These are phyloP conservation scores for Apophysomyces variabilis DNA, from an alignment of 371 early-diverging fungal genomes.

Conservation along the genomic window DNA sequence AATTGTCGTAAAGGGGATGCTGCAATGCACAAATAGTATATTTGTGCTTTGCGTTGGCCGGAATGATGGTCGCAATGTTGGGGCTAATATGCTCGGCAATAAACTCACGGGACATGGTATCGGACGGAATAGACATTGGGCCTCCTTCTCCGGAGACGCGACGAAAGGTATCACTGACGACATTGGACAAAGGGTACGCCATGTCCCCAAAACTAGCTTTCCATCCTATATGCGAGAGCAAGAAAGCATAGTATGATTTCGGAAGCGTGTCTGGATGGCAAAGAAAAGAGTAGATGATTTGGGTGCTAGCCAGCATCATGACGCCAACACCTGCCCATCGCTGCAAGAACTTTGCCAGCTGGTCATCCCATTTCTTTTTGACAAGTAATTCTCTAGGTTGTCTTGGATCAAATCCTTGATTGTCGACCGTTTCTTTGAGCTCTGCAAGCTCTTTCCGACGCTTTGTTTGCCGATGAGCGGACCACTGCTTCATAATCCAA, in stretches of 20 bases:
- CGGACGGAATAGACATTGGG: constrained; percentile 48
- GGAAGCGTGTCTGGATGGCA: constrained; percentile 67
- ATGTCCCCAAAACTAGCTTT: constrained; percentile 58
- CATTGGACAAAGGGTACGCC: constrained; percentile 53
- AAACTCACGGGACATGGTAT: constrained; percentile 51
- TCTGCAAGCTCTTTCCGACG: constrained; percentile 15
- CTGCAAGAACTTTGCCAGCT: constrained; percentile 55
- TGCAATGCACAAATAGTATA: constrained; percentile 74
- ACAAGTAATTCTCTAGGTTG: constrained; percentile 25
- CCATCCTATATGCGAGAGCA: constrained; percentile 69
- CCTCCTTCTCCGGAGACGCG: constrained; percentile 40
- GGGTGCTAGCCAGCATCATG: constrained; percentile 72
- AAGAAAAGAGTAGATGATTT: constrained; percentile 68
- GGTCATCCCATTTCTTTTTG: constrained; percentile 52
- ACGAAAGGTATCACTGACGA: constrained; percentile 42
- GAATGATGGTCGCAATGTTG: constrained; percentile 57
- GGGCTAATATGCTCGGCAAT: constrained; percentile 59
- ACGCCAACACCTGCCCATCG: constrained; percentile 61
- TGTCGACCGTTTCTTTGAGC: constrained; percentile 30
- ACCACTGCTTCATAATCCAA: constrained; percentile 71
- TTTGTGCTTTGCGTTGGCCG: constrained; percentile 61
- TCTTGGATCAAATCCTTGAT: constrained; percentile 27
- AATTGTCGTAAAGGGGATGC: constrained; percentile 70
- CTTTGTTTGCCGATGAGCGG: constrained; percentile 41
- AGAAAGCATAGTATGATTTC: constrained; percentile 66